Percentiles rank a stretch among this genome's conserved stretches.
Conservation (phyloP, 257 asterid genomes). For the Solanum chiquidenum region DNA sequence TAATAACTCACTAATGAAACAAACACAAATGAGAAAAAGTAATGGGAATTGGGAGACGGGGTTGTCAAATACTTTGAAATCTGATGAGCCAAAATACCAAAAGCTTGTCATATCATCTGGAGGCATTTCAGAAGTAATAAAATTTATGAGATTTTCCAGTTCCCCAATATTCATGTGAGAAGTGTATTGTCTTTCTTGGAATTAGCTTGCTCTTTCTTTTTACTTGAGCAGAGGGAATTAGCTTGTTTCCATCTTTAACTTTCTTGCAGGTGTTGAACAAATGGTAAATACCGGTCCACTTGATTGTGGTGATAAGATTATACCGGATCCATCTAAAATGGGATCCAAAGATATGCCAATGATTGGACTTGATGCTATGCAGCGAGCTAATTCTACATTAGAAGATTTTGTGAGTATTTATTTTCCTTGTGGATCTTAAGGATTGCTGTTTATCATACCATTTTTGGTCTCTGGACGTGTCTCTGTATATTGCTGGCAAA, state of each 20-base stretch:
- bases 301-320: constrained; percentile 16
- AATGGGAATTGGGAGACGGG: neutral
- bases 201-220: neutral
- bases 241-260: neutral
- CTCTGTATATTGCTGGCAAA: neutral
- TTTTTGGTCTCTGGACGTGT: neutral
- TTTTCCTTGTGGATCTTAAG: neutral
- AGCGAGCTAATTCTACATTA: constrained; percentile 75
- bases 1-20: neutral
- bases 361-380: constrained; percentile 71
- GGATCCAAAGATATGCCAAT: constrained; percentile 29
- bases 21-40: neutral
- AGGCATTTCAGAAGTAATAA: neutral
- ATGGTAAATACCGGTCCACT: constrained; percentile 12
- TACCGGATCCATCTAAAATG: constrained; percentile 8
- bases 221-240: neutral
- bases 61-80: neutral
- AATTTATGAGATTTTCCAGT: neutral
- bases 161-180: neutral
- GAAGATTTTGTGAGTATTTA: constrained; percentile 84
- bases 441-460: neutral
- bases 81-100: neutral
- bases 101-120: neutral
- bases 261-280: constrained; percentile 35
- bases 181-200: neutral